Base-by-base conservation (phyloP, 2,329 filamentous ascomycete species). In the Coniella vitis region DNA sequence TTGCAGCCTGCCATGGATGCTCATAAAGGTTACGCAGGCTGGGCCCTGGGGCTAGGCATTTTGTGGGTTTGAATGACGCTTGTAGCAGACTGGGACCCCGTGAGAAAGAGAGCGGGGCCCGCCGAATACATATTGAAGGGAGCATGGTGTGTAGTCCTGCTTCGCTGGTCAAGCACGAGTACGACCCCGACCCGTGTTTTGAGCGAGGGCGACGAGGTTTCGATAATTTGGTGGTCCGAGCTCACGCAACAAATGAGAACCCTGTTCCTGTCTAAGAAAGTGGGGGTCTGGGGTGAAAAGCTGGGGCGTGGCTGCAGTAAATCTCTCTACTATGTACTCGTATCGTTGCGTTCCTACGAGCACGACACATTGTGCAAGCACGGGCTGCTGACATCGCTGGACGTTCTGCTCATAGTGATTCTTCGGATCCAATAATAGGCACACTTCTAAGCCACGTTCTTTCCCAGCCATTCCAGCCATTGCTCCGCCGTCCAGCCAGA, bases 381-480 rank as follows among this genome's bases (percentile, higher is more conserved):
- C n/a, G n/a, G n/a, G n/a, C n/a, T n/a, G n/a, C n/a, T n/a, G n/a
- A n/a, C n/a, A n/a, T n/a, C n/a, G n/a, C n/a, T n/a, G n/a, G n/a
- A n/a, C n/a, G n/a, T n/a, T n/a, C n/a, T n/a, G n/a, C n/a, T n/a
- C n/a, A n/a, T n/a, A n/a, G n/a, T n/a, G n/a, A n/a, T n/a, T n/a
- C n/a, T n/a, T n/a, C n/a, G n/a, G n/a, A n/a, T n/a, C n/a, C 36
- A 3, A 2, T 7, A 20, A 12, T 29, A 29, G 25, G 10, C 10
- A 34, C 3, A 14, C 0, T 14, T 22, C 19, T 61, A 77, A 44
- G 66, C 69, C 16, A 76, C 63, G 51, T 72, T 78, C 66, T 78
- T 75, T 29, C 75, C 72, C 63, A 95, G 66, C 85, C 86, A 96
- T 67, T 90, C 83, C 61, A 84, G 75, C 90, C 90, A 97, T 69